Percentiles rank a stretch among this genome's conserved stretches.
These are phyloP conservation scores for Sporothrix inflata DNA, from an alignment of 2,329 filamentous ascomycete species.

Conservation along the genomic window DNA sequence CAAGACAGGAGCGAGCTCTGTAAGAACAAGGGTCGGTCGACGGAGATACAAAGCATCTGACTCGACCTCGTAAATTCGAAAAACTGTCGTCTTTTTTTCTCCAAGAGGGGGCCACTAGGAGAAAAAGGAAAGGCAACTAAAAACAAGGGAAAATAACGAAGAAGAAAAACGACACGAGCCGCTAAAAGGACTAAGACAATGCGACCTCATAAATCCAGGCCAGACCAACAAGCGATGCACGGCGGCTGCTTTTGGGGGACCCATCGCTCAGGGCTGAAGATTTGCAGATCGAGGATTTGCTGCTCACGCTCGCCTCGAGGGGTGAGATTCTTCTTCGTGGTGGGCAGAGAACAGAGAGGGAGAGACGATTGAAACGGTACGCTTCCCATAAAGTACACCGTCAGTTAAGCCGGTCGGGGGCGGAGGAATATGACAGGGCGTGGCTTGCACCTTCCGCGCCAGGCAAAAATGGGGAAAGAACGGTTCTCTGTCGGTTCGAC, in stretches of 20 bases:
- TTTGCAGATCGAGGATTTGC: constrained; percentile 20
- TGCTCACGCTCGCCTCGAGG: background rate
- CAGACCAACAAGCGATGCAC: background rate
- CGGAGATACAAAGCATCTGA: constrained; percentile 8
- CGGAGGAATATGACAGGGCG: background rate
- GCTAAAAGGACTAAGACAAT: background rate
- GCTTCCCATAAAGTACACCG: background rate
- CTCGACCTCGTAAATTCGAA: background rate
- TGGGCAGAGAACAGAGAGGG: background rate
- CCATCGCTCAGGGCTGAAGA: constrained; percentile 27
- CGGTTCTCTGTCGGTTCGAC: background rate
- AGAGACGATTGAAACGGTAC: background rate
- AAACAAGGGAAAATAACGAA: background rate
- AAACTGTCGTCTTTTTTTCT: background rate
- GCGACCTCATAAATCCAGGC: background rate
- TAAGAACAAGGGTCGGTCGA: background rate
- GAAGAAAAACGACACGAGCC: background rate
- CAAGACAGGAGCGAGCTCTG: background rate
- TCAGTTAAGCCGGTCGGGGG: no score
- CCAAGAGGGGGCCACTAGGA: background rate
- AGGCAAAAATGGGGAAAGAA: constrained; percentile 1
- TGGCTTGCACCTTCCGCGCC: background rate
- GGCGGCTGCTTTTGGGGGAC: background rate
- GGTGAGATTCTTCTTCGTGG: constrained; percentile 4
- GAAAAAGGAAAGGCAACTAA: background rate